Evolutionary conservation across 306 rosid genomes (phyloP).

Genomic region (Castanea mollissima): DNA sequence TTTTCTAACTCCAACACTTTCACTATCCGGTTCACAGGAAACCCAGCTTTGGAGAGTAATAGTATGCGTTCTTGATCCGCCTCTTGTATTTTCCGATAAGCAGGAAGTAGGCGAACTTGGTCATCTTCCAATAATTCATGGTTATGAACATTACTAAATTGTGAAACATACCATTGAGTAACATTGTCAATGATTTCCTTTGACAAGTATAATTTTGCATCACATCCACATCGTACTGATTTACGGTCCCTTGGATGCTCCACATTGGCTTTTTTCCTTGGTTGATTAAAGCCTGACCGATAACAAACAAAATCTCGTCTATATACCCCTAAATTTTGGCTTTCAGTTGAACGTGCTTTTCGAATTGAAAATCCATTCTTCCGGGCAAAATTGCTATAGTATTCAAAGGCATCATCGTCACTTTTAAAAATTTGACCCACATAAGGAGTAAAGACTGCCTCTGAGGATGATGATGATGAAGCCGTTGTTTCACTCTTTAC

Average conservation of each 20-base stretch:
- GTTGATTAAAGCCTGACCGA: slow-evolving; percentile 69
- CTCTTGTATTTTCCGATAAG: slow-evolving; percentile 63
- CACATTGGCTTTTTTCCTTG: slow-evolving; percentile 64
- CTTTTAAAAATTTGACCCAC: slow-evolving; percentile 68
- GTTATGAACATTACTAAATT: slow-evolving; percentile 67
- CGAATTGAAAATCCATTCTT: slow-evolving; percentile 68
- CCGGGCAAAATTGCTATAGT: slow-evolving; percentile 62
- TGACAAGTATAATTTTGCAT: slow-evolving; percentile 64
- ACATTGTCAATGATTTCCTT: slow-evolving; percentile 58
- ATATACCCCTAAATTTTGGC: slow-evolving; percentile 62
- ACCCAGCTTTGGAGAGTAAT: slow-evolving; percentile 66
- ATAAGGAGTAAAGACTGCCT: slow-evolving; percentile 62
- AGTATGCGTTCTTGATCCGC: slow-evolving; percentile 63
- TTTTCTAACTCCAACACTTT: slow-evolving; percentile 62
- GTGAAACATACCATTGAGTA: slow-evolving; percentile 64
- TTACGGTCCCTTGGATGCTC: slow-evolving; percentile 72
- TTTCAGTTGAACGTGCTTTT: slow-evolving; percentile 70
- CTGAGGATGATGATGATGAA: slow-evolving; percentile 33
- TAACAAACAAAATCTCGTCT: slow-evolving; percentile 70
- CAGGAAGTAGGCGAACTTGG: slow-evolving; percentile 70
- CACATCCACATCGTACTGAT: slow-evolving; percentile 73
- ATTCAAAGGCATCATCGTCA: slow-evolving; percentile 63
- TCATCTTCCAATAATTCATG: slow-evolving; percentile 73
- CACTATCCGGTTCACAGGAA: slow-evolving; percentile 63
- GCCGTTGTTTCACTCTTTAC: slow-evolving; percentile 36